These are phyloP conservation scores for Pseudogymnoascus sp. DNA, from an alignment of 2,329 filamentous ascomycete species.

Conservation along the genomic window DNA sequence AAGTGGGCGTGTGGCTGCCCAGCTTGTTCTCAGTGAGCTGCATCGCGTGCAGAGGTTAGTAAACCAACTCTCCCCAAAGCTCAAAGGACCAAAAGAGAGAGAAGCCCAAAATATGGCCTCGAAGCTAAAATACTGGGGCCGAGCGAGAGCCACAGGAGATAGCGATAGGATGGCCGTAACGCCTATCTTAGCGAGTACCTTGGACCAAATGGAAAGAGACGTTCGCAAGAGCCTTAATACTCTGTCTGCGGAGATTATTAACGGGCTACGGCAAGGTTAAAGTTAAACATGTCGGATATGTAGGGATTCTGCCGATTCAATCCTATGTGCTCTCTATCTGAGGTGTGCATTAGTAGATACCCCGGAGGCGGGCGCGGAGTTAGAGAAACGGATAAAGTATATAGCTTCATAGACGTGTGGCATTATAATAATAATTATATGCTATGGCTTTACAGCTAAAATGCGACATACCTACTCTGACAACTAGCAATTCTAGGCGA, in stretches of 20 bases:
- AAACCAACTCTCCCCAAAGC: constrained; percentile 21
- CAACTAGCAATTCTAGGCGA: not conserved
- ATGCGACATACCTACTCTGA: not conserved
- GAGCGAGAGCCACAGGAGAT: not conserved
- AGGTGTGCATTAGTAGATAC: not conserved
- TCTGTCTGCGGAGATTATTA: constrained; percentile 17
- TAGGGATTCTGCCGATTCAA: not conserved
- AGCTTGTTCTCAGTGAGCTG: constrained; percentile 31
- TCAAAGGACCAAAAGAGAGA: constrained; percentile 13
- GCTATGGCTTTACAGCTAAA: not conserved
- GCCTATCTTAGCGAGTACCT: constrained; percentile 16
- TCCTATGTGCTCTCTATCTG: not conserved
- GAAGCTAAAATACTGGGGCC: not conserved
- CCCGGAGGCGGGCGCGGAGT: not conserved
- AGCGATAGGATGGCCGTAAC: constrained; percentile 8
- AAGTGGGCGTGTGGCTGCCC: constrained; percentile 23
- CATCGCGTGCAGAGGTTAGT: constrained; percentile 30
- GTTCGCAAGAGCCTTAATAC: constrained; percentile 16
- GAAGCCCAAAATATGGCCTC: not conserved
- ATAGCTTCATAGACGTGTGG: not conserved
- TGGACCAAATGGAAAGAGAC: constrained; percentile 20
- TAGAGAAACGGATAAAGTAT: not conserved
- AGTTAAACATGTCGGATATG: not conserved
- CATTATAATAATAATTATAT: not conserved
- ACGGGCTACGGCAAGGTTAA: constrained; percentile 11